Conservation (phyloP, 1,284 basidiomycete genomes). For the Termitomyces sp. region DNA sequence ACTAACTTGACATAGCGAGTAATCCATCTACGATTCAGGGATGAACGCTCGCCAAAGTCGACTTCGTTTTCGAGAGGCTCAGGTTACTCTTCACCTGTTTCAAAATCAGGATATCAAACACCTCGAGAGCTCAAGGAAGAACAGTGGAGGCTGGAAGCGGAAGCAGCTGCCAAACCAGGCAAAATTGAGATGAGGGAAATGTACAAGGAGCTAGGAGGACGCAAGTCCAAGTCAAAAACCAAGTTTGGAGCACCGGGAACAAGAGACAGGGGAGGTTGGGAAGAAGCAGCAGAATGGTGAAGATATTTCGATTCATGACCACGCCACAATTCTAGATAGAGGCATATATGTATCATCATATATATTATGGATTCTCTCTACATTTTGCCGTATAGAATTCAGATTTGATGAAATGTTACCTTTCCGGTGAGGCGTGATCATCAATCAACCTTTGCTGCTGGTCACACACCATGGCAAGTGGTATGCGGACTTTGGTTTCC, state of each 20-base stretch:
- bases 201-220: slow-evolving; percentile 85
- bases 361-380: background rate
- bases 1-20: slow-evolving; percentile 38
- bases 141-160: slow-evolving; percentile 59
- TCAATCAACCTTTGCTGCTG: background rate
- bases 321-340: background rate
- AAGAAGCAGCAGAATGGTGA: slow-evolving; percentile 28
- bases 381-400: background rate
- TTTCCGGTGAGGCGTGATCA: background rate
- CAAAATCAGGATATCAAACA: slow-evolving; percentile 66
- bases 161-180: slow-evolving; percentile 48
- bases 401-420: background rate
- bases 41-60: slow-evolving; percentile 39
- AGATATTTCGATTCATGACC: background rate
- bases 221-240: slow-evolving; percentile 67
- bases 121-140: slow-evolving; percentile 75
- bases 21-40: slow-evolving; percentile 47
- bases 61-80: slow-evolving; percentile 37
- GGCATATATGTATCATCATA: background rate
- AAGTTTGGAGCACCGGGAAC: slow-evolving; percentile 59
- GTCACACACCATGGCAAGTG: slow-evolving; percentile 2
- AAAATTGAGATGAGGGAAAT: slow-evolving; percentile 83
- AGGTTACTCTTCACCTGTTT: slow-evolving; percentile 43
- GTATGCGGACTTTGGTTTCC: slow-evolving; percentile 43
- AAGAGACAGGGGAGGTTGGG: slow-evolving; percentile 68